Evolutionary conservation across 1,139 yeast genomes (phyloP).

Genomic region (Eremothecium sinecaudum): DNA sequence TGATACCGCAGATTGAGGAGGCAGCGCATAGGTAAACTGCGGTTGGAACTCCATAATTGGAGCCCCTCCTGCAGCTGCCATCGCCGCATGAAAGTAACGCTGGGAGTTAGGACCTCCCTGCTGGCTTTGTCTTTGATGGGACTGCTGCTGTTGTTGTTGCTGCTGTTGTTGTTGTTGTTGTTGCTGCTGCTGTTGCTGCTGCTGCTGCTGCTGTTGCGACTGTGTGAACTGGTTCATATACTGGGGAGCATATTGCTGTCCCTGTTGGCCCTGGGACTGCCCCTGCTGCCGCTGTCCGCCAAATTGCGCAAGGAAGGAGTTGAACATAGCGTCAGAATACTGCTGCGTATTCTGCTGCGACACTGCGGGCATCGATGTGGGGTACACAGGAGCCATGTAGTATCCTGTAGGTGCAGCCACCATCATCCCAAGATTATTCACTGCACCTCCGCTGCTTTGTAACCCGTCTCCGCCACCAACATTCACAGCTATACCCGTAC

Average conservation of each 20-base stretch:
- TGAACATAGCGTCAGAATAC: conserved; percentile 14
- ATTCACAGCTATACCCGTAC: background rate
- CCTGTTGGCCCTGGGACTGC: conserved; percentile 7
- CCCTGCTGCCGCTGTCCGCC: conserved; percentile 11
- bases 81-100: conserved; percentile 21
- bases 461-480: background rate
- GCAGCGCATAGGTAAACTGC: conserved; percentile 8
- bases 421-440: conserved; percentile 1
- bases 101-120: conserved; percentile 13
- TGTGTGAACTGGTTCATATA: conserved; percentile 3
- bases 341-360: conserved; percentile 10
- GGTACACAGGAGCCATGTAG: conserved; percentile 5
- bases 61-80: conserved; percentile 11
- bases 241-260: conserved; percentile 9
- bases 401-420: conserved; percentile 3
- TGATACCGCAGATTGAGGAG: conserved; percentile 9
- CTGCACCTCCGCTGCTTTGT: background rate
- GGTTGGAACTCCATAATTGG: conserved; percentile 18
- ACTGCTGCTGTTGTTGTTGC: conserved; percentile 8
- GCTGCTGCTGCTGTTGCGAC: conserved; percentile 9
- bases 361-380: conserved; percentile 6
- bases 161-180: conserved; percentile 8
- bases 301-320: conserved; percentile 13
- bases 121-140: conserved; percentile 7
- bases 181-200: conserved; percentile 9